Base-by-base conservation (phyloP, 805 yeast genomes). In the Ogataea thermomethanolica region DNA sequence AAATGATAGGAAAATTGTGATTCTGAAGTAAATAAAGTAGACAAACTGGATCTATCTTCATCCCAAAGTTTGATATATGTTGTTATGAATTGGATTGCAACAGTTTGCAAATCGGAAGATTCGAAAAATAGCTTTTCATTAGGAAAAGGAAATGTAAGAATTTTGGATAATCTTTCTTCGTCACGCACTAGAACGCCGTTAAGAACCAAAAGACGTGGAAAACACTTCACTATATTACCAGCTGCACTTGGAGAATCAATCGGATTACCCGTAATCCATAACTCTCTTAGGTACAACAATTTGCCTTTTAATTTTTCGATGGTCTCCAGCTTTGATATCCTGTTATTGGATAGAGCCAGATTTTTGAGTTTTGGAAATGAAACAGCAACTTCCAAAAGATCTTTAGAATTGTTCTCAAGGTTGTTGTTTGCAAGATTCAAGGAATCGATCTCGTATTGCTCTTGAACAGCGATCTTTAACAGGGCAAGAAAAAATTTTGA, bases 401-500 rank as follows among this genome's bases (percentile, higher is more conserved):
- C 62, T 23, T 62, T 53, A 11, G 72, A 63, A 25, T 69, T 55
- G 27, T 86, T 70, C 53, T 87, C 95, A 28, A 93, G 61, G 40
- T 72, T 71, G 59, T 93, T 84, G 41, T 69, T 69, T 14, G 90
- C 76, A 25, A 88, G 61, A 59, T 81, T 84, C 7, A 90, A 76
- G 42, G 88, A 81, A 23, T 80, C 82, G 4, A 89, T 82, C 21
- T 76, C 78, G n/a, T 59, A 25, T 3, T 52, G 51, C 24, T 62
- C 62, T 38, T 76, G 76, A 3, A 68, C 64, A 1, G 95, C 95
- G 7, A 91, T 63, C 57, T 83, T 85, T 84, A 91, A 78, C 49
- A 93, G 65, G 1, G 98, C 98, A 8, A 88, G 84, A 60, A 91
- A 88, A 74, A 89, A 81, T 61, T 91, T 93, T 10, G 90, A 73